Percentiles rank a stretch among this genome's conserved stretches.
Conservation (phyloP, 208 protist species). For the Angomonas deanei region DNA sequence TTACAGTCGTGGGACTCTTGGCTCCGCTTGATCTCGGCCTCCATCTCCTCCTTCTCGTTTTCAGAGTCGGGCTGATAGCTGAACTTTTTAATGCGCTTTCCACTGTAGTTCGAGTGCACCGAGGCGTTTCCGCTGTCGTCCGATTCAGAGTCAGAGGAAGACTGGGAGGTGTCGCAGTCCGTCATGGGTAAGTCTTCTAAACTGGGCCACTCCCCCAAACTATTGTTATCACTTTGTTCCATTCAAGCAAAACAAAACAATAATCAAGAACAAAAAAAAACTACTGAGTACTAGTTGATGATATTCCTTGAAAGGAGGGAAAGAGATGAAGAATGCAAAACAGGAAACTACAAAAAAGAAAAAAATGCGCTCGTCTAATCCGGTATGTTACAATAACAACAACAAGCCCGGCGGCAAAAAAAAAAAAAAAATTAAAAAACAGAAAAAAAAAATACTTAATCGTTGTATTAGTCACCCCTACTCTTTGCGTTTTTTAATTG, state of each 20-base stretch:
- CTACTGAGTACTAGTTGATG: too few relatives aligned
- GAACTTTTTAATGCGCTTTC: constrained; percentile 16
- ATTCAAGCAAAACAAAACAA: constrained; percentile 2
- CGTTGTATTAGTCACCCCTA: constrained; percentile 2
- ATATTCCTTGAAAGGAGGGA: not conserved
- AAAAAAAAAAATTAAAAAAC: constrained; percentile 13
- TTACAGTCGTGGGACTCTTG: constrained; percentile 43
- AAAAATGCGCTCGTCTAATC: constrained; percentile 2
- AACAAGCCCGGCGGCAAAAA: not conserved
- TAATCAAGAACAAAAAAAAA: constrained; percentile 7
- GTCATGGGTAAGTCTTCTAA: constrained; percentile 18
- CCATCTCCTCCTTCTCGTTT: constrained; percentile 31
- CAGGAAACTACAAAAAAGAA: constrained; percentile 10
- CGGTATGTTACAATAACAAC: not conserved
- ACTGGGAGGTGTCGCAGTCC: constrained; percentile 5
- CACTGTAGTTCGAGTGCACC: not conserved
- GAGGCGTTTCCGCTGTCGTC: not conserved
- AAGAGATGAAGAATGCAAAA: constrained; percentile 10
- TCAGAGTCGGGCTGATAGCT: constrained; percentile 20
- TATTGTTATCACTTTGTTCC: not conserved
- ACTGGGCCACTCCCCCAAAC: not conserved
- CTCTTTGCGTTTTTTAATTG: constrained; percentile 32
- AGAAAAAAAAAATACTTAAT: constrained; percentile 4
- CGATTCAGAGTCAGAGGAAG: constrained; percentile 11
- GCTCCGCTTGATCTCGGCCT: constrained; percentile 42